A percentile compares a stretch with the other conserved stretches of the same genome.
phyloP scores from a whole-genome alignment of 495 filamentous ascomycete genomes.

The Apiosordaria backusii region DNA sequence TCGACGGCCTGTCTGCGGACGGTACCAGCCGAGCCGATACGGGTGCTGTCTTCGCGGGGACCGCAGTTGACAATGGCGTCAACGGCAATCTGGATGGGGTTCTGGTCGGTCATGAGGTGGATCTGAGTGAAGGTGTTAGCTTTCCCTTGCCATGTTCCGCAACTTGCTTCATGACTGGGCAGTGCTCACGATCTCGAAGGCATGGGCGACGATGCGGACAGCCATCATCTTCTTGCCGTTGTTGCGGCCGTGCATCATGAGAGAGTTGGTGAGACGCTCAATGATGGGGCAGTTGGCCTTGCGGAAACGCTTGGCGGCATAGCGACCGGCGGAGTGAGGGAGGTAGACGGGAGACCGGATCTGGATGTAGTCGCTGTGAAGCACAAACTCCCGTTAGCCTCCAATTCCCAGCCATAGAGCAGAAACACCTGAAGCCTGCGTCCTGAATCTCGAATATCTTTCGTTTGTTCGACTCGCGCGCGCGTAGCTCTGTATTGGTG shows the following conservation, averaged over 20 bases:
- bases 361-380: conserved; percentile 94
- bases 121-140: conserved; percentile 54
- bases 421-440: background rate
- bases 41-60: conserved; percentile 98
- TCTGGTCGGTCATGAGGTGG: conserved; percentile 99
- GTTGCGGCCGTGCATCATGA: conserved; percentile 99
- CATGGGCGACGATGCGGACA: conserved; percentile 96
- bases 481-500: background rate
- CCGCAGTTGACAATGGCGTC: conserved; percentile 99
- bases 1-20: conserved; percentile 99
- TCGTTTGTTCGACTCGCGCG: background rate
- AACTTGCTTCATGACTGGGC: background rate
- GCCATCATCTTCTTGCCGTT: conserved; percentile 99
- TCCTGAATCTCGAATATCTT: conserved; percentile 9
- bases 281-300: conserved; percentile 99
- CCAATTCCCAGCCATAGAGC: conserved; percentile 2
- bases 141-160: conserved; percentile 4
- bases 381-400: conserved; percentile 46
- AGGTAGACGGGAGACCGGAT: conserved; percentile 98
- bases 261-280: conserved; percentile 98
- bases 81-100: conserved; percentile 98
- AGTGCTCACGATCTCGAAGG: conserved; percentile 91
- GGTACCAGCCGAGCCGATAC: conserved; percentile 98
- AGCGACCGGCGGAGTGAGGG: conserved; percentile 96
- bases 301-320: conserved; percentile 99